phyloP scores from a whole-genome alignment of 371 early-diverging fungal genomes.

The Cokeromyces recurvatus region DNA sequence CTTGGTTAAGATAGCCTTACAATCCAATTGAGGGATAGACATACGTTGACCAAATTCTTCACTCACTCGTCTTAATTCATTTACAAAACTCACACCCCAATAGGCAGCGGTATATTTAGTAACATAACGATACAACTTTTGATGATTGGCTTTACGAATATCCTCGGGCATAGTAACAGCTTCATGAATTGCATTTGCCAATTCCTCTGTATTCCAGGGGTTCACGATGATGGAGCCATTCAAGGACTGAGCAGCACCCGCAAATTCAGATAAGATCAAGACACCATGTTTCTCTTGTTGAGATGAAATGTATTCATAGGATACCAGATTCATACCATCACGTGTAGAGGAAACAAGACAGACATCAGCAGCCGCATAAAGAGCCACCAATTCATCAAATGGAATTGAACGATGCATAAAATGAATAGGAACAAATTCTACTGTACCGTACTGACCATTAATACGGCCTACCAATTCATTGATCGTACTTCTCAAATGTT shows the following conservation, averaged over 20 bases:
- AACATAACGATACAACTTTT: conserved; percentile 91
- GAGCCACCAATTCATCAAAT: conserved; percentile 93
- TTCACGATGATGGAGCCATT: conserved; percentile 97
- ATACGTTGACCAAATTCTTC: conserved; percentile 68
- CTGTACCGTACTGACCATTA: conserved; percentile 90
- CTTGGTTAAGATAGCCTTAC: conserved; percentile 33
- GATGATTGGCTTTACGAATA: conserved; percentile 77
- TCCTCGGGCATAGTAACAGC: conserved; percentile 92
- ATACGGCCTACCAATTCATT: conserved; percentile 96
- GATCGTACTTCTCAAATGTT: conserved; percentile 83
- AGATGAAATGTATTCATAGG: conserved; percentile 97
- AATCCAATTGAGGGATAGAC: conserved; percentile 61
- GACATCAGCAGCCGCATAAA: conserved; percentile 95
- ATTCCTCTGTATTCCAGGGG: conserved; percentile 98
- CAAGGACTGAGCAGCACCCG: conserved; percentile 98
- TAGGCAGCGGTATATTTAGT: conserved; percentile 97
- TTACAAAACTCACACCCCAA: conserved; percentile 97
- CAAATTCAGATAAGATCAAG: conserved; percentile 97
- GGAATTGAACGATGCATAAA: conserved; percentile 95
- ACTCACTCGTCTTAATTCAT: conserved; percentile 72
- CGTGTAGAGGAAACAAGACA: conserved; percentile 97
- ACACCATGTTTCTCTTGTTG: conserved; percentile 94
- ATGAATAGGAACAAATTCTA: conserved; percentile 98
- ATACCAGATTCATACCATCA: conserved; percentile 99
- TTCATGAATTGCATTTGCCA: conserved; percentile 85